These are phyloP conservation scores for Boletus vermiculosoides DNA, from an alignment of 768 basidiomycete genomes.

Conservation along the genomic window DNA sequence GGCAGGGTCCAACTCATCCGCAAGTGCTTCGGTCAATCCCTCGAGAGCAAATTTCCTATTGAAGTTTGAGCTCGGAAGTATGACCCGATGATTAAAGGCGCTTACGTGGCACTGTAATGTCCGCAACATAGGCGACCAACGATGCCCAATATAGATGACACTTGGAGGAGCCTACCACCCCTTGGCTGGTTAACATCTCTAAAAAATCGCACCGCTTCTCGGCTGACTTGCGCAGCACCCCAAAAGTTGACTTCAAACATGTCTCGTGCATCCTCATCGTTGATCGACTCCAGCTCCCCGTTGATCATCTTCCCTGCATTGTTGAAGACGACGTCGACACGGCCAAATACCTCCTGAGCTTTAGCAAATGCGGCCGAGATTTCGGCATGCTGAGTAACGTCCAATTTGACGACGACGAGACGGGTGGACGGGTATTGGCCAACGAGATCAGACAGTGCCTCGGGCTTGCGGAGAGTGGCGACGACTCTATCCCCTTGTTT, in stretches of 20 bases:
- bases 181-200: conserved; percentile 37
- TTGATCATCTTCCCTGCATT: conserved; percentile 36
- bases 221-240: conserved; percentile 31
- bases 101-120: conserved; percentile 30
- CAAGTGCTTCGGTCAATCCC: conserved; percentile 25
- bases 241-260: conserved; percentile 41
- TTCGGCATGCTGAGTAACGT: too few relatives aligned
- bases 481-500: too few relatives aligned
- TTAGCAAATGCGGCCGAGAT: too few relatives aligned
- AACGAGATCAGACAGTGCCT: too few relatives aligned
- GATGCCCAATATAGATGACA: conserved; percentile 30
- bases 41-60: conserved; percentile 28
- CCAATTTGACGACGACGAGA: too few relatives aligned
- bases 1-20: conserved; percentile 3
- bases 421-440: too few relatives aligned
- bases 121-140: conserved; percentile 2
- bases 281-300: conserved; percentile 38
- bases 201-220: conserved; percentile 34
- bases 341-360: too few relatives aligned
- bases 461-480: too few relatives aligned
- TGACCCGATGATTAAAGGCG: background rate
- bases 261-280: conserved; percentile 30
- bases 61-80: background rate
- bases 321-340: conserved; percentile 9
- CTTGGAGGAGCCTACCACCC: conserved; percentile 38